Conservation (phyloP, 2,329 filamentous ascomycete species). For the Paecilomyces fulvus region DNA sequence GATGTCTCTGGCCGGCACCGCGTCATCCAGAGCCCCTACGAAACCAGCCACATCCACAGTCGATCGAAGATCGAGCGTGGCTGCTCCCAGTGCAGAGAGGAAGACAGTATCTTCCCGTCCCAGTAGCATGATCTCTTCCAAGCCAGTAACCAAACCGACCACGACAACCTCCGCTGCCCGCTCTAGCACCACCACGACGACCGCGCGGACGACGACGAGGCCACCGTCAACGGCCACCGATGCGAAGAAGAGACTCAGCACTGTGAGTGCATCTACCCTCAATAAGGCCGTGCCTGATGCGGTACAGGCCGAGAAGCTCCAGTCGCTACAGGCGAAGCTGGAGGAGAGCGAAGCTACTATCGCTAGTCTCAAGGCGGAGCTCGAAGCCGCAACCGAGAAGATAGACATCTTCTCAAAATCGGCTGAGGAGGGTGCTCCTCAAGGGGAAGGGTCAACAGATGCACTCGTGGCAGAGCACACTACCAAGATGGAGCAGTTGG, state of each 20-base stretch:
- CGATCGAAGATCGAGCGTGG: constrained; percentile 31
- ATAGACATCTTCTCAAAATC: constrained; percentile 22
- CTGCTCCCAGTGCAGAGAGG: constrained; percentile 25
- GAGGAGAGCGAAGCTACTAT: constrained; percentile 29
- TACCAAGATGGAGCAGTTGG: constrained; percentile 24
- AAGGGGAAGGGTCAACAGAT: constrained; percentile 14
- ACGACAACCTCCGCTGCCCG: constrained; percentile 16
- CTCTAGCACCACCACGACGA: constrained; percentile 15
- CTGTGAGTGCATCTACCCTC: constrained; percentile 13
- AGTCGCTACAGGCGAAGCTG: constrained; percentile 26
- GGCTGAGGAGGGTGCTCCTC: constrained; percentile 14
- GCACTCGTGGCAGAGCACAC: constrained; percentile 22
- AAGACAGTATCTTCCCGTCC: constrained; percentile 20
- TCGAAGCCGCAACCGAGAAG: constrained; percentile 28
- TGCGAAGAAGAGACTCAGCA: constrained; percentile 31
- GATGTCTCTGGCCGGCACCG: constrained; percentile 34
- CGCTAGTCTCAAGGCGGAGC: constrained; percentile 22
- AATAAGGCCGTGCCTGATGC: constrained; percentile 18
- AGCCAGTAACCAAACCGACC: constrained; percentile 14
- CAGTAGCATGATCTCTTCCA: constrained; percentile 10
- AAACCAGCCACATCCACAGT: constrained; percentile 24
- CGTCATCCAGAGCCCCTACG: constrained; percentile 25
- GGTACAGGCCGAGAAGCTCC: constrained; percentile 23
- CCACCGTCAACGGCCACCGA: constrained; percentile 15
- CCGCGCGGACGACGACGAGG: constrained; percentile 14